Base-by-base conservation (phyloP, 2,329 filamentous ascomycete genomes). In the Colletotrichum magnum region DNA sequence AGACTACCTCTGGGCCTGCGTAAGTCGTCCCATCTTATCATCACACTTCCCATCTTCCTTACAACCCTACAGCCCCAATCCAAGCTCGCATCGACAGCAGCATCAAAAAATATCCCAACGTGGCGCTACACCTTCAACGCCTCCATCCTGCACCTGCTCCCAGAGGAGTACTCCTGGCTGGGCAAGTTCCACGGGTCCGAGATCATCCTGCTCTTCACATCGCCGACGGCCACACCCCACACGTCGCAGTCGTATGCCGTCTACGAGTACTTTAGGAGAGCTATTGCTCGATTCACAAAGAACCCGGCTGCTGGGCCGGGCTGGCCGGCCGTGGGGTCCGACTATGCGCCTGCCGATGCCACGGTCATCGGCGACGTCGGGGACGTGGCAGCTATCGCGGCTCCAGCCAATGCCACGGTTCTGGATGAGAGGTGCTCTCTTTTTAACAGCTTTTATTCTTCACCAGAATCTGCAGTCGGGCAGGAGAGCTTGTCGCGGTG, bases 61-160 rank as follows among this genome's bases (percentile, higher is more conserved):
- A 41, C 28, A 21, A 4, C 10, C 9, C 16, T 6, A 48, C 47
- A 77, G 75, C 76, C 76, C 5, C 73, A 77, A 13, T 68, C 56
- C 2, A 74, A 74, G 2, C 64, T 75, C 0, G 73, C 76, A 51
- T 71, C 72, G n/a, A 51, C 71, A 3, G 74, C 75, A 1, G 54
- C 74, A 1, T 60, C 72, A 0, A 32, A 70, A 4, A 50, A 60
- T 4, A 73, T 66, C 21, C 71, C 75, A 15, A 74, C 73, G 1
- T 77, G 77, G 77, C 72, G 74, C 13, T 75, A 73, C 64, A 72
- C 70, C 69, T 76, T 75, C 71, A 77, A 77, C 57, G 50, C 69
- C 6, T 77, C 75, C 1, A 51, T 74, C 24, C 64, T 70, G 0
- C 70, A 69, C n/a, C 56, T 74, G 10, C 28, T 77, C 2, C 72